phyloP scores from a whole-genome alignment of 2,329 filamentous ascomycete species.

The Xylariaceae sp. region DNA sequence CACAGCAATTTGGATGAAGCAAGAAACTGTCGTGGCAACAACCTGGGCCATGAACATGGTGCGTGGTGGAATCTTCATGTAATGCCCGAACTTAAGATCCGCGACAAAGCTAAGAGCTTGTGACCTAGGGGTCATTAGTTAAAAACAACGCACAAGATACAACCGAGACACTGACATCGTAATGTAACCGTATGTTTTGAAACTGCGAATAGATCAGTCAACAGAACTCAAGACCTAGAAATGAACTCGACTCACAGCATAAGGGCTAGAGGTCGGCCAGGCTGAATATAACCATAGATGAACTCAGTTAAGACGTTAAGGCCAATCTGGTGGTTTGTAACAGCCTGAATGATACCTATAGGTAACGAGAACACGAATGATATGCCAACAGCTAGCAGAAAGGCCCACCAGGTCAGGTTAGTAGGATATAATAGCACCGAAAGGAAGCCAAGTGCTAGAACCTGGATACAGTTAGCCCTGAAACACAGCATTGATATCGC shows the following conservation, averaged over 20 bases:
- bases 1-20: slow-evolving; percentile 66
- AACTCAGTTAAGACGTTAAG: slow-evolving; percentile 78
- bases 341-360: slow-evolving; percentile 70
- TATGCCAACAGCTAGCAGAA: slow-evolving; percentile 67
- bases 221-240: background rate
- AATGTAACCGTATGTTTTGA: slow-evolving; percentile 66
- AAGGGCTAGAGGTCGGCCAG: slow-evolving; percentile 69
- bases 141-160: slow-evolving; percentile 13
- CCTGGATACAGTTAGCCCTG: slow-evolving; percentile 40
- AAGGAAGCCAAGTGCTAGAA: slow-evolving; percentile 56
- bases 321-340: slow-evolving; percentile 71
- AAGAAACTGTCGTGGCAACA: slow-evolving; percentile 66
- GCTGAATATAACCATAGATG: slow-evolving; percentile 74
- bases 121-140: slow-evolving; percentile 40
- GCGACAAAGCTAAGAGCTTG: slow-evolving; percentile 66
- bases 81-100: slow-evolving; percentile 72
- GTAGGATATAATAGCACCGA: slow-evolving; percentile 65
- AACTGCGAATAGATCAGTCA: slow-evolving; percentile 43
- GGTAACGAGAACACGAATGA: slow-evolving; percentile 67
- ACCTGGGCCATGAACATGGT: slow-evolving; percentile 70
- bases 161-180: slow-evolving; percentile 54
- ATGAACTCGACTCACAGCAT: slow-evolving; percentile 60
- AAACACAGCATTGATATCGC: background rate
- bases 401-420: slow-evolving; percentile 73
- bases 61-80: slow-evolving; percentile 71